Conservation (phyloP, 2,329 filamentous ascomycete genomes). For the Gremmenia infestans region DNA sequence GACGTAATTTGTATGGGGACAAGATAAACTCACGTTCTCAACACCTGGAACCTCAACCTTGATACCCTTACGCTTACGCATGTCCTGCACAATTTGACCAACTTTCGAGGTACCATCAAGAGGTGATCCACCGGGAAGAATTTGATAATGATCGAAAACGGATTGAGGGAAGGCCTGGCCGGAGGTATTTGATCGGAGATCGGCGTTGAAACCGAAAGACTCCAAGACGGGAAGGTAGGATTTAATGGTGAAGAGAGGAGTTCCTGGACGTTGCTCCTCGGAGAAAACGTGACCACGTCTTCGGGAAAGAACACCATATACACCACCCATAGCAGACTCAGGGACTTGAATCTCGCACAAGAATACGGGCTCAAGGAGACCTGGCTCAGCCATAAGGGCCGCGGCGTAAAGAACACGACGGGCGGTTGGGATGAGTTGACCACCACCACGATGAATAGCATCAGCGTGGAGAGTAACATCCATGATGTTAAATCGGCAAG, state of each 20-base stretch:
- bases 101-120: conserved; percentile 79
- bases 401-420: conserved; percentile 97
- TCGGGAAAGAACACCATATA: conserved; percentile 97
- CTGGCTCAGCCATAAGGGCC: conserved; percentile 83
- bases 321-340: conserved; percentile 98
- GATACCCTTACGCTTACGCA: conserved; percentile 99
- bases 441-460: conserved; percentile 99
- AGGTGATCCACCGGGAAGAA: conserved; percentile 88
- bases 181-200: conserved; percentile 87
- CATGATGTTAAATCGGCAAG: conserved; percentile 96
- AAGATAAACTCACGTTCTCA: conserved; percentile 75
- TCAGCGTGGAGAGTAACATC: conserved; percentile 99
- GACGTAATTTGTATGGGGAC: not conserved
- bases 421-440: conserved; percentile 96
- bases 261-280: conserved; percentile 97
- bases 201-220: conserved; percentile 98
- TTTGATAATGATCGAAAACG: conserved; percentile 98
- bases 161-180: conserved; percentile 99
- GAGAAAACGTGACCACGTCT: conserved; percentile 98
- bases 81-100: conserved; percentile 76
- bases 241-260: conserved; percentile 99
- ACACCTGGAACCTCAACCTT: conserved; percentile 91
- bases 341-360: conserved; percentile 99
- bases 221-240: conserved; percentile 94
- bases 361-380: conserved; percentile 95